Conservation (phyloP, 106 monocot genomes). For the Dactylorhiza incarnata region DNA sequence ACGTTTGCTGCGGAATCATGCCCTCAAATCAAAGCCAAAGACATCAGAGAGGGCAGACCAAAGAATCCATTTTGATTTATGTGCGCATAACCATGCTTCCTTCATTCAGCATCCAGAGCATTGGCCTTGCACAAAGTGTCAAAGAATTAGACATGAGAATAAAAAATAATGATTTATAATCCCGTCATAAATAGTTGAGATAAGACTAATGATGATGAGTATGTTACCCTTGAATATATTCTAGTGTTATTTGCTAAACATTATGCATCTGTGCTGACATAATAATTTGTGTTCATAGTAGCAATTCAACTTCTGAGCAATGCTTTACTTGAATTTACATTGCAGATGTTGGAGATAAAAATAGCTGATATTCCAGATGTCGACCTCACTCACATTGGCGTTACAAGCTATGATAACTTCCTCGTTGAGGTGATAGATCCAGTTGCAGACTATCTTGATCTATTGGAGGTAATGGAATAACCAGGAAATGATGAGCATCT, state of each 20-base stretch:
- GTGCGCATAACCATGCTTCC: too few species aligned
- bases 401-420: constrained; percentile 59
- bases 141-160: too few species aligned
- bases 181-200: too few species aligned
- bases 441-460: constrained; percentile 86
- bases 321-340: background rate
- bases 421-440: constrained; percentile 85
- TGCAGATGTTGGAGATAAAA: constrained; percentile 94
- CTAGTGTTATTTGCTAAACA: background rate
- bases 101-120: too few species aligned
- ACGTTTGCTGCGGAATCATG: too few species aligned
- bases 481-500: background rate
- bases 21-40: too few species aligned
- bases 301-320: background rate
- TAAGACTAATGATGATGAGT: too few species aligned
- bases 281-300: background rate
- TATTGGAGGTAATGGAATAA: constrained; percentile 80
- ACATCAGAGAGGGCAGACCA: too few species aligned
- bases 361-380: constrained; percentile 77
- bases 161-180: too few species aligned
- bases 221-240: background rate
- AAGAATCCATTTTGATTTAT: too few species aligned
- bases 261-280: background rate
- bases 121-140: too few species aligned
- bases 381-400: constrained; percentile 63